phyloP scores from a whole-genome alignment of 192 early-diverging fungal genomes.

The Blastocladiella britannica region DNA sequence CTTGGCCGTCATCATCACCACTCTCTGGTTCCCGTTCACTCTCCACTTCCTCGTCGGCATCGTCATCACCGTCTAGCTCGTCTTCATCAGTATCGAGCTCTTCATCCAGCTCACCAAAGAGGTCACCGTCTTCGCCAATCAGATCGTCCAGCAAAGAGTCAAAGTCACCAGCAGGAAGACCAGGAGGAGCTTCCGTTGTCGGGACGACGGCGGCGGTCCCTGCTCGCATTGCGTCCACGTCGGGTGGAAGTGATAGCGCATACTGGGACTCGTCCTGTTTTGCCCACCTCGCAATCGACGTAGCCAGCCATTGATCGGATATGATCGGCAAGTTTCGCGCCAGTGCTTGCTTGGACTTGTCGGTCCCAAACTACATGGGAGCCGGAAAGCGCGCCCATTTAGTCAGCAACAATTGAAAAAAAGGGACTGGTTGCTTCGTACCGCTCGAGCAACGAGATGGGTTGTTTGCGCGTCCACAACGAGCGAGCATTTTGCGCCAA shows the following conservation, averaged over 20 bases:
- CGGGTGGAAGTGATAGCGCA: background rate
- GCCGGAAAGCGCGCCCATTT: background rate
- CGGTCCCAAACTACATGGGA: background rate
- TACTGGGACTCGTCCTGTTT: background rate
- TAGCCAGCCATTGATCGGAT: background rate
- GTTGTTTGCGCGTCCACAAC: constrained; percentile 45
- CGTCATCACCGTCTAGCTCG: too few species aligned
- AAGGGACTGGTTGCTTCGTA: constrained; percentile 11
- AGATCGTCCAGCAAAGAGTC: background rate
- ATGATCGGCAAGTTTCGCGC: background rate
- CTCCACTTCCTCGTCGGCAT: too few species aligned
- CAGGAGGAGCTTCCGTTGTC: background rate
- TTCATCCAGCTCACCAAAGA: background rate
- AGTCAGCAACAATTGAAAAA: background rate
- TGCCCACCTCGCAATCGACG: background rate
- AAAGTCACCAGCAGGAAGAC: too few species aligned
- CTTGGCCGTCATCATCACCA: too few species aligned
- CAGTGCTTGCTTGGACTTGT: background rate
- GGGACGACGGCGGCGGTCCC: background rate
- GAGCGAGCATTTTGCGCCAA: constrained; percentile 58
- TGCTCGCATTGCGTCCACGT: background rate
- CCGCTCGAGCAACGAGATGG: constrained; percentile 73
- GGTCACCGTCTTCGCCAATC: background rate
- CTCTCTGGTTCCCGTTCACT: too few species aligned
- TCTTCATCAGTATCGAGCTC: too few species aligned